These are phyloP conservation scores for Peribolospora baueri DNA, from an alignment of 768 basidiomycete genomes.

Conservation along the genomic window DNA sequence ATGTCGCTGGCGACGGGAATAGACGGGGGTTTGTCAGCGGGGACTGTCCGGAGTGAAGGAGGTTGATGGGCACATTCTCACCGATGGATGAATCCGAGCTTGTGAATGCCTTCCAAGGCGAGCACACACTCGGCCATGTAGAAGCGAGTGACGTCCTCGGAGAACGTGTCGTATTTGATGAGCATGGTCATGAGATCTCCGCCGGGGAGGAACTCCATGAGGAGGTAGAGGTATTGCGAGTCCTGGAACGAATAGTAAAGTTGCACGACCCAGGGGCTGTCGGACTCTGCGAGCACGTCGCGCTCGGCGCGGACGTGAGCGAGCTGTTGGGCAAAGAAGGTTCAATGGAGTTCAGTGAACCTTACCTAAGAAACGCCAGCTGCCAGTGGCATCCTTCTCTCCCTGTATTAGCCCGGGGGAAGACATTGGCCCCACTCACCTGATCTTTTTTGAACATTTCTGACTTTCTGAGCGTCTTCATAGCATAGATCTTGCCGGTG, in stretches of 20 bases:
- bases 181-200: slow-evolving; percentile 99
- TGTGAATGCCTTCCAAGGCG: slow-evolving; percentile 92
- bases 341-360: background rate
- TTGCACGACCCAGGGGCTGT: slow-evolving; percentile 89
- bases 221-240: slow-evolving; percentile 65
- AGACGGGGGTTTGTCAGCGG: slow-evolving; percentile 2
- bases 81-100: slow-evolving; percentile 94
- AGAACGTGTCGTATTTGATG: slow-evolving; percentile 97
- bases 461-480: slow-evolving; percentile 91
- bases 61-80: slow-evolving; percentile 19
- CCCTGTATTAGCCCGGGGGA: background rate
- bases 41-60: background rate
- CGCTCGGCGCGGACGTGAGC: slow-evolving; percentile 95
- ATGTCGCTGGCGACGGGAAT: slow-evolving; percentile 45
- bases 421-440: slow-evolving; percentile 24
- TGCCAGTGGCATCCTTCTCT: background rate
- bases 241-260: slow-evolving; percentile 98
- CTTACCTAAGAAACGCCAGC: background rate
- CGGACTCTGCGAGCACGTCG: slow-evolving; percentile 83
- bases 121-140: slow-evolving; percentile 97
- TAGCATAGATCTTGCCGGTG: slow-evolving; percentile 94
- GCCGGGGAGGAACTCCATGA: slow-evolving; percentile 98
- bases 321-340: slow-evolving; percentile 29
- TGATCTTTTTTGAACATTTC: slow-evolving; percentile 99
- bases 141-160: slow-evolving; percentile 90